Percentiles rank a stretch among this genome's conserved stretches.
phyloP scores from a whole-genome alignment of 805 yeast species.

The Metschnikowia hibisci region DNA sequence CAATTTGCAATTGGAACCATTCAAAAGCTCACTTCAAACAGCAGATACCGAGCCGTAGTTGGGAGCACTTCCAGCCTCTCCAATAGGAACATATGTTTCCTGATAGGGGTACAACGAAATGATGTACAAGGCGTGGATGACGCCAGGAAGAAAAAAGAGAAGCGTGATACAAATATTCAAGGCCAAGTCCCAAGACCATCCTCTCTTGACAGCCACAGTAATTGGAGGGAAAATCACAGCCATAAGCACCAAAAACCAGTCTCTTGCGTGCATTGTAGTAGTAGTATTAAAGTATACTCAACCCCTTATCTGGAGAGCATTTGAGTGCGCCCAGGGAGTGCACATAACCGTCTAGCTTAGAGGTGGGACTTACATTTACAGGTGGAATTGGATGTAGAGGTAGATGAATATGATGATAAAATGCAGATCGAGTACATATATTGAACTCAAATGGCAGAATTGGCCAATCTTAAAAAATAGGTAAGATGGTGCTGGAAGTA shows the following conservation, averaged over 20 bases:
- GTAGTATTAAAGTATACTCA: background rate
- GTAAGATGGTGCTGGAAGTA: too few relatives aligned
- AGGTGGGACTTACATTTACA: too few relatives aligned
- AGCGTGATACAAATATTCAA: slow-evolving; percentile 69
- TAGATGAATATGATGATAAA: too few relatives aligned
- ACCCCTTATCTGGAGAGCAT: slow-evolving; percentile 2
- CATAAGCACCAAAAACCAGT: slow-evolving; percentile 62
- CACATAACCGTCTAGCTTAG: too few relatives aligned
- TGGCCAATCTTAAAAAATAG: too few relatives aligned
- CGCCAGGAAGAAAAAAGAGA: slow-evolving; percentile 74
- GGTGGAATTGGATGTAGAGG: too few relatives aligned
- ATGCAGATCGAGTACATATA: too few relatives aligned
- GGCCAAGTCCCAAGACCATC: slow-evolving; percentile 59
- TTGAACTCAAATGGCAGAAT: too few relatives aligned
- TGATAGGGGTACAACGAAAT: slow-evolving; percentile 65
- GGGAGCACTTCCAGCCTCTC: slow-evolving; percentile 2
- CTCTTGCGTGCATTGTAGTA: slow-evolving; percentile 40
- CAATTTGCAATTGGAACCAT: too few relatives aligned
- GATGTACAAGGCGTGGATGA: slow-evolving; percentile 74
- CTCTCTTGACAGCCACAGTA: slow-evolving; percentile 72
- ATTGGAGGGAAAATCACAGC: slow-evolving; percentile 74
- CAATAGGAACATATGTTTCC: slow-evolving; percentile 21
- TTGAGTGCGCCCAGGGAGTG: background rate
- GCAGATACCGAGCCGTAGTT: slow-evolving; percentile 10
- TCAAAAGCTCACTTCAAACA: background rate